Evolutionary conservation across 1,284 basidiomycete species (phyloP), one percentile per base, ranked within the genome.

Genomic region (Austropuccinia psidii): DNA sequence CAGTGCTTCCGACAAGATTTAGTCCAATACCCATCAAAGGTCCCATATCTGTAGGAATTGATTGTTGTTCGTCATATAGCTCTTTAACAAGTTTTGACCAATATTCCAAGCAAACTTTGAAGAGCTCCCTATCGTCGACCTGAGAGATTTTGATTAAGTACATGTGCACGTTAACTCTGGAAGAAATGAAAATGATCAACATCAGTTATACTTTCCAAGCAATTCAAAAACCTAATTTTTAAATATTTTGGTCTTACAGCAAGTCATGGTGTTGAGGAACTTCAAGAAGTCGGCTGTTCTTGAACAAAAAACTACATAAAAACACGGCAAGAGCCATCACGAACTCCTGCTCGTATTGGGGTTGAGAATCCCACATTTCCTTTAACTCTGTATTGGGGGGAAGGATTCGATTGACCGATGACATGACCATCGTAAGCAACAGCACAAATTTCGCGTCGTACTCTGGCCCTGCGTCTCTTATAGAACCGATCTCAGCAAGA

Each of bases 131-230:
- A 81, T 99, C 96, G 78, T 98, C 95, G 33, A 99, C 96, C 78
- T 95, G 94, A 0, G 92, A 95, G 57, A 99, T 89, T 82, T 98
- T 98, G 81, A 98, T 93, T 85, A 99, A 91, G 83, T 98, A 99
- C 39, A 98, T 84, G 82, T 99, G 96, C 0, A 95, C 93, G 80
- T 97, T 97, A 75, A 96, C 62, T 43, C 72, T 74, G 21, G 33
- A 39, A 24, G n/a, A 37, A 17, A 39, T 13, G 33, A 61, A 33
- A n/a, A 61, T 8, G 21, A 21, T n/a, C n/a, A n/a, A n/a, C n/a
- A n/a, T n/a, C n/a, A n/a, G n/a, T n/a, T n/a, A n/a, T n/a, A n/a
- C n/a, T n/a, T n/a, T n/a, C n/a, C n/a, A n/a, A n/a, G n/a, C n/a
- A n/a, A n/a, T n/a, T n/a, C n/a, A n/a, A n/a, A n/a, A n/a, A n/a